These are phyloP conservation scores for Phytophthora macrochlamydospora DNA, from an alignment of 352 stramenopile genomes.

Conservation along the genomic window DNA sequence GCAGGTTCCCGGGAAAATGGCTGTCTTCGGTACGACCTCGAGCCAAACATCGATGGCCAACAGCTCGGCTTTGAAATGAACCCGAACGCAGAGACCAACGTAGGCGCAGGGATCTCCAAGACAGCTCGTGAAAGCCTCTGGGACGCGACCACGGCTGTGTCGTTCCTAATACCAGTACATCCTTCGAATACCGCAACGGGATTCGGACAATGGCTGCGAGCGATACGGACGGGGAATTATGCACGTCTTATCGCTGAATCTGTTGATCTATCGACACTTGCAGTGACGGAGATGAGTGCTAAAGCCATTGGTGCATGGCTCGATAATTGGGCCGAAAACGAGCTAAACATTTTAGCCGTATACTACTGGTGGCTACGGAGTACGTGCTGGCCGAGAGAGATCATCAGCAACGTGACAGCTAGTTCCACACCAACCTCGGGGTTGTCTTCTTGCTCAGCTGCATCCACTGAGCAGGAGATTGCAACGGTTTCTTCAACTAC, in stretches of 20 bases:
- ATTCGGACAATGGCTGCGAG: constrained; percentile 53
- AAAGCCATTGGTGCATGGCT: constrained; percentile 48
- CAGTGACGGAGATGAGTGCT: constrained; percentile 23
- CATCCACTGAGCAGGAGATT: constrained; percentile 37
- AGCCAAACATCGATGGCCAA: constrained; percentile 49
- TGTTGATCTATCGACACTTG: constrained; percentile 16
- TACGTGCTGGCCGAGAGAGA: constrained; percentile 44
- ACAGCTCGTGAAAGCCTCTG: constrained; percentile 23
- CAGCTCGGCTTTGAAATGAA: constrained; percentile 78
- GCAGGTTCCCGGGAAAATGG: constrained; percentile 30
- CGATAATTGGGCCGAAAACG: constrained; percentile 31
- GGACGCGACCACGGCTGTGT: constrained; percentile 26
- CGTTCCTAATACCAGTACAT: constrained; percentile 47
- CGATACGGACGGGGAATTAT: constrained; percentile 34
- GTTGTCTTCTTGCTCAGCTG: constrained; percentile 21
- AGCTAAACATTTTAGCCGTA: constrained; percentile 49
- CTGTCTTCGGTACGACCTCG: constrained; percentile 65
- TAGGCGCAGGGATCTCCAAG: constrained; percentile 36
- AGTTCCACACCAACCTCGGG: constrained; percentile 13
- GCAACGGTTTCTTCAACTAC: constrained; percentile 17
- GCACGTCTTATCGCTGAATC: constrained; percentile 20
- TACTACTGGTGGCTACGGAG: constrained; percentile 59
- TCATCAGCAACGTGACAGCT: constrained; percentile 22
- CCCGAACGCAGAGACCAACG: constrained; percentile 15
- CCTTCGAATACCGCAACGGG: constrained; percentile 33